Evolutionary conservation across 2,329 filamentous ascomycete species (phyloP).

Genomic region (Fusarium caatingaense): DNA sequence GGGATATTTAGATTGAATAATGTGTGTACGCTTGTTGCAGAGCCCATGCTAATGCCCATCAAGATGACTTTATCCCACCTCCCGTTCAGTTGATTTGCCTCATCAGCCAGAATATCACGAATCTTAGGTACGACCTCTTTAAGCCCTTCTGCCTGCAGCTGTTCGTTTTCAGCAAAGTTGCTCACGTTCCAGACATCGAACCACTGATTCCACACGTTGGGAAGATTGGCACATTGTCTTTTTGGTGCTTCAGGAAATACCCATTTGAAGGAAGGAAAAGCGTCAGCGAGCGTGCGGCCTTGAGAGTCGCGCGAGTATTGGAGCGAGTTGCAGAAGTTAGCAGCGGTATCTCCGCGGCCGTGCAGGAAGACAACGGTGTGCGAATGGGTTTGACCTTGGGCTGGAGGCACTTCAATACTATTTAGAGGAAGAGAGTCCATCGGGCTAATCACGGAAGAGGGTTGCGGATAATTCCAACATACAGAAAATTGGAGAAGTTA

Average conservation of each 20-base stretch:
- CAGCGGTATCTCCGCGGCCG: slow-evolving; percentile 56
- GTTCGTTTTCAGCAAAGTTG: slow-evolving; percentile 55
- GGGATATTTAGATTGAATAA: slow-evolving; percentile 52
- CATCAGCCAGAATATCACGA: slow-evolving; percentile 47
- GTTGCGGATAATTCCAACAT: no score
- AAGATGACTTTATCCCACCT: slow-evolving; percentile 55
- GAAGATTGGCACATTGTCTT: slow-evolving; percentile 42
- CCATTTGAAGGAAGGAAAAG: slow-evolving; percentile 60
- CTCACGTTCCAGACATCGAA: slow-evolving; percentile 62
- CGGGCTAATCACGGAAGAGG: no score
- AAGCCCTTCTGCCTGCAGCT: slow-evolving; percentile 57
- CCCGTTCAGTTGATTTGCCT: slow-evolving; percentile 53
- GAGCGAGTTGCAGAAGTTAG: slow-evolving; percentile 50
- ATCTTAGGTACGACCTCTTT: slow-evolving; percentile 52
- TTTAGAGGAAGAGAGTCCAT: neutral
- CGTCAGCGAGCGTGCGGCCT: slow-evolving; percentile 50
- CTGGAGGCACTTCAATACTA: neutral
- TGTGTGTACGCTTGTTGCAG: slow-evolving; percentile 54
- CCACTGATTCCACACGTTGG: slow-evolving; percentile 56
- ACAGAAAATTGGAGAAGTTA: no score
- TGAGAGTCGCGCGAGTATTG: slow-evolving; percentile 48
- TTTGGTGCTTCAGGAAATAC: slow-evolving; percentile 60
- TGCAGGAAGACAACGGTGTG: slow-evolving; percentile 61
- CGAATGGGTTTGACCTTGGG: slow-evolving; percentile 45
- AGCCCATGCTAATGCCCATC: slow-evolving; percentile 61